Evolutionary conservation across 352 stramenopile species (phyloP).

Genomic region (Elongisporangium prolatum): DNA sequence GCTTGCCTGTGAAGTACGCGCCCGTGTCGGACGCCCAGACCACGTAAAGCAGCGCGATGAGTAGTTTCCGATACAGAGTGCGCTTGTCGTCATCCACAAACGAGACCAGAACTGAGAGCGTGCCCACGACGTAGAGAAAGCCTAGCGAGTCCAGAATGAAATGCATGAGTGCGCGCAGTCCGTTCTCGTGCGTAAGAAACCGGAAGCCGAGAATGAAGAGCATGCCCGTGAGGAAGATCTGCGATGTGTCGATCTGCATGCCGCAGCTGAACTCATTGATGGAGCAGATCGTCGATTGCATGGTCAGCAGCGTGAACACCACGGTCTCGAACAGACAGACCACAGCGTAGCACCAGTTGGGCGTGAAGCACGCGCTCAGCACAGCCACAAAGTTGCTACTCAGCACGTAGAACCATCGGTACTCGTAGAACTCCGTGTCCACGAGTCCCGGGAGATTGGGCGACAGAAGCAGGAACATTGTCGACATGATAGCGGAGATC

Average conservation of each 20-base stretch:
- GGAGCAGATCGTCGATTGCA: conserved; percentile 55
- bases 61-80: conserved; percentile 46
- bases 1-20: conserved; percentile 91
- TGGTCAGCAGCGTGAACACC: conserved; percentile 44
- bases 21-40: conserved; percentile 89
- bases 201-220: conserved; percentile 41
- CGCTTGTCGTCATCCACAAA: conserved; percentile 59
- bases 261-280: conserved; percentile 51
- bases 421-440: conserved; percentile 48
- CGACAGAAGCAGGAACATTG: conserved; percentile 24
- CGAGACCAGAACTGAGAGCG: conserved; percentile 41
- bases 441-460: conserved; percentile 26
- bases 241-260: conserved; percentile 21
- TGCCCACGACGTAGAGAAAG: conserved; percentile 59
- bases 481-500: conserved; percentile 22
- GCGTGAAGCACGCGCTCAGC: conserved; percentile 42
- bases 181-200: conserved; percentile 22
- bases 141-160: conserved; percentile 50
- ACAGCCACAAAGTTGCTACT: conserved; percentile 28
- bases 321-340: conserved; percentile 37
- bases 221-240: conserved; percentile 33
- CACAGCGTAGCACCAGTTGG: conserved; percentile 42
- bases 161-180: conserved; percentile 29
- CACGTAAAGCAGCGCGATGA: conserved; percentile 64
- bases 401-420: conserved; percentile 37